Conservation (phyloP, 805 yeast species). For the Suhomyces pyralidae region DNA sequence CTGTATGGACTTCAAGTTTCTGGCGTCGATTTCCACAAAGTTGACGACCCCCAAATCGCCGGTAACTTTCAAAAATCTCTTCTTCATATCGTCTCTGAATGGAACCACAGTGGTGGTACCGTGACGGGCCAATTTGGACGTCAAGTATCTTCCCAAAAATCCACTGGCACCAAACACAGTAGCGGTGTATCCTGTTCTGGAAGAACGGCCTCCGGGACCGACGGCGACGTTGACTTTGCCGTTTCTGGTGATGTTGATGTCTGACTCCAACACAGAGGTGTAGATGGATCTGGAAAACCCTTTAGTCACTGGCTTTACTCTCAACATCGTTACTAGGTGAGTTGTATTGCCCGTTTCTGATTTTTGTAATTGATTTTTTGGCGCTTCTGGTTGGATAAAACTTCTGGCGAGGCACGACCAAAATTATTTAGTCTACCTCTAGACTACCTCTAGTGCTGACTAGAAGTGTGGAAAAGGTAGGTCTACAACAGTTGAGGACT, state of each 20-base stretch:
- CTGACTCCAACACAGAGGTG: constrained; percentile 47
- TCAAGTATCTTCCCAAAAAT: constrained; percentile 69
- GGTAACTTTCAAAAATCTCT: constrained; percentile 72
- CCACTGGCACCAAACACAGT: constrained; percentile 86
- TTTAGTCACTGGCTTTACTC: constrained; percentile 8
- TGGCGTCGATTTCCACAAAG: constrained; percentile 75
- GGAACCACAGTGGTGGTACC: constrained; percentile 79
- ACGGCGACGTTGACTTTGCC: constrained; percentile 72
- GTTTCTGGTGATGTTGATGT: constrained; percentile 65
- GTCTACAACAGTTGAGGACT: too few species aligned
- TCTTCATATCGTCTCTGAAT: constrained; percentile 75
- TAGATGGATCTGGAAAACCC: constrained; percentile 28
- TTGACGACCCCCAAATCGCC: constrained; percentile 89
- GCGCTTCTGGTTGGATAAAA: constrained; percentile 31
- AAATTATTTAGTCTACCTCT: too few species aligned
- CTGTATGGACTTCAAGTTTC: constrained; percentile 73
- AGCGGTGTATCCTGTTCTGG: constrained; percentile 84
- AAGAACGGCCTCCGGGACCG: constrained; percentile 80
- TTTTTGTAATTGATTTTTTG: constrained; percentile 13
- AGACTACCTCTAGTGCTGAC: too few species aligned
- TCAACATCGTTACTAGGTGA: constrained; percentile 9
- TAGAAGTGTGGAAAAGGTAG: too few species aligned
- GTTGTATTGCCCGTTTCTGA: not conserved
- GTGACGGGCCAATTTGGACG: constrained; percentile 72
- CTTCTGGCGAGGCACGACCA: constrained; percentile 7